A percentile compares a stretch with the other conserved stretches of the same genome.
phyloP scores from a whole-genome alignment of 2,329 filamentous ascomycete species.

The Cordyceps cateniannulata region DNA sequence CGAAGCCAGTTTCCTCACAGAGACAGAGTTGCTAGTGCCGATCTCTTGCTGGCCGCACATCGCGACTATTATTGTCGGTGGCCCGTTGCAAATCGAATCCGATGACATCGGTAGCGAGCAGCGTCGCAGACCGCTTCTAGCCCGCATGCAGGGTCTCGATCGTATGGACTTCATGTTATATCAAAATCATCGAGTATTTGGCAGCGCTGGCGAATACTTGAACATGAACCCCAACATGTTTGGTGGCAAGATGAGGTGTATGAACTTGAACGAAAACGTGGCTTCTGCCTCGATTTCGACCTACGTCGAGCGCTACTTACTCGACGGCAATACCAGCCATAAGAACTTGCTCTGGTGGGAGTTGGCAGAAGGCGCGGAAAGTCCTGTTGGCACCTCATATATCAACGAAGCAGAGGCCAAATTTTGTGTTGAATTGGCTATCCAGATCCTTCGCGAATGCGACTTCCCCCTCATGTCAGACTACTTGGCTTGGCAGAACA shows the following conservation, averaged over 20 bases:
- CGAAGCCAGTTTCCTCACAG: neutral
- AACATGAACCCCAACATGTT: neutral
- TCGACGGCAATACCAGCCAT: too few relatives aligned
- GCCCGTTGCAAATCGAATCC: neutral
- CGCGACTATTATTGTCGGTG: neutral
- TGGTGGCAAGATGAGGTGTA: neutral
- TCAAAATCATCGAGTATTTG: neutral
- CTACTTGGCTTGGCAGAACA: neutral
- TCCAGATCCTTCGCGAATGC: neutral
- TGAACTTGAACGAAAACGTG: neutral
- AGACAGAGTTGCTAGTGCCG: neutral
- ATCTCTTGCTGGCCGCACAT: neutral
- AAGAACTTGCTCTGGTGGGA: neutral
- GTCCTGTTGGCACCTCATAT: neutral
- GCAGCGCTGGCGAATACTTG: neutral
- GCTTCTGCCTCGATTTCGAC: neutral
- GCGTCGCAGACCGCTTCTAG: neutral
- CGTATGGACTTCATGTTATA: neutral
- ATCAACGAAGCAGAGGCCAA: neutral
- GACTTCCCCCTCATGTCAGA: neutral
- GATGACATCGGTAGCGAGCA: neutral
- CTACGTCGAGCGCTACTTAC: neutral
- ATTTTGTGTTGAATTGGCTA: neutral
- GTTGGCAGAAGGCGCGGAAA: neutral
- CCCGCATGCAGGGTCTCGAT: neutral